phyloP scores from a whole-genome alignment of 306 rosid genomes.

The Gleditsia sinensis region DNA sequence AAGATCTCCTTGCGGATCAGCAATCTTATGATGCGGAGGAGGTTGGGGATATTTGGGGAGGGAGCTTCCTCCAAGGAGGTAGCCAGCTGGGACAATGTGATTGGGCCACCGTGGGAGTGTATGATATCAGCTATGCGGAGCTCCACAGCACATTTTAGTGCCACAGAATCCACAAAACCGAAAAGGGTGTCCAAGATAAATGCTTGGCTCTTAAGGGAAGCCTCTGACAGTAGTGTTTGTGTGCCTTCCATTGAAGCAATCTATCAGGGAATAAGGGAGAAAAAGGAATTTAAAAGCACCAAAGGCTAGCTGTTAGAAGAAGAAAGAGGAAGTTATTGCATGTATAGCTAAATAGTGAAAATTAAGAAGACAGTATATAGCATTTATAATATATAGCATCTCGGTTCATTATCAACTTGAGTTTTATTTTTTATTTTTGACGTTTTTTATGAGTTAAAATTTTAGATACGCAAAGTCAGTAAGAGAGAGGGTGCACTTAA shows the following conservation, averaged over 20 bases:
- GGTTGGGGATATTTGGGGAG: constrained; percentile 19
- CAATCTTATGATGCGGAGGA: constrained; percentile 35
- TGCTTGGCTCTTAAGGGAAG: constrained; percentile 21
- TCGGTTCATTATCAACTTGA: too few relatives aligned
- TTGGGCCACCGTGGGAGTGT: constrained; percentile 26
- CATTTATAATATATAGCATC: too few relatives aligned
- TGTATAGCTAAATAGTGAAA: too few relatives aligned
- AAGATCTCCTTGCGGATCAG: constrained; percentile 25
- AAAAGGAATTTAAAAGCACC: too few relatives aligned
- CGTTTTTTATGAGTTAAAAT: too few relatives aligned
- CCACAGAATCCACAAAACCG: constrained; percentile 30
- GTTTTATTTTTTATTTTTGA: too few relatives aligned
- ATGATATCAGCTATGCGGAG: constrained; percentile 41
- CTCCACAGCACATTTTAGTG: constrained; percentile 41
- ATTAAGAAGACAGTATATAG: too few relatives aligned
- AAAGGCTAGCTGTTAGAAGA: too few relatives aligned
- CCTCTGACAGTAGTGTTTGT: neutral
- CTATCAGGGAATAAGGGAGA: too few relatives aligned
- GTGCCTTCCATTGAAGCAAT: neutral
- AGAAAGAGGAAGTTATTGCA: neutral
- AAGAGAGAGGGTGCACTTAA: too few relatives aligned
- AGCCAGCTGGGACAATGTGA: constrained; percentile 34
- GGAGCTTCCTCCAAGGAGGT: constrained; percentile 2
- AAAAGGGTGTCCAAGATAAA: neutral
- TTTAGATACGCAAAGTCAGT: too few relatives aligned